Percentiles rank a stretch among this genome's conserved stretches.
phyloP scores from a whole-genome alignment of 2,329 filamentous ascomycete genomes.

The Grosmannia penicillata region DNA sequence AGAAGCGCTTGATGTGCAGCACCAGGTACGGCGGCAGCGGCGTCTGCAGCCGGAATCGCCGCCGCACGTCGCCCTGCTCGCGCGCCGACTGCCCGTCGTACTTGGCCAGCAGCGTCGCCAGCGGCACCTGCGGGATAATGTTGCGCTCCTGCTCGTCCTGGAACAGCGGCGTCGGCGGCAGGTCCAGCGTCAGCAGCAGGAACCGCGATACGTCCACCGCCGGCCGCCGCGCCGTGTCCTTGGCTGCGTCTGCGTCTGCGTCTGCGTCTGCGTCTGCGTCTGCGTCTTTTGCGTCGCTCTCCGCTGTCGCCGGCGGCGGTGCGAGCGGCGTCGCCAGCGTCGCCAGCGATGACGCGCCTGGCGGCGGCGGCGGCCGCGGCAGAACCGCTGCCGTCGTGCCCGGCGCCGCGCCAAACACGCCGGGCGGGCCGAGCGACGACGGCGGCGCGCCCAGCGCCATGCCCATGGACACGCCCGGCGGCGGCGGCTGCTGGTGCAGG shows the following conservation, averaged over 20 bases:
- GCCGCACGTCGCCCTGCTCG: slow-evolving; percentile 76
- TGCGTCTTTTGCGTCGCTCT: too few relatives aligned
- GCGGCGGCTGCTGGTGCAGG: slow-evolving; percentile 2
- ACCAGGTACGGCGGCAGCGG: slow-evolving; percentile 82
- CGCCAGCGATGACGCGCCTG: too few relatives aligned
- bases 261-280: too few relatives aligned
- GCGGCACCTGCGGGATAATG: slow-evolving; percentile 85
- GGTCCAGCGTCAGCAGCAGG: slow-evolving; percentile 82
- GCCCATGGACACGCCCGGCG: slow-evolving; percentile 3
- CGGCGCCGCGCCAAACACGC: too few relatives aligned
- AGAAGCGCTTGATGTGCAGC: slow-evolving; percentile 96
- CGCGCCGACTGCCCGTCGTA: slow-evolving; percentile 83
- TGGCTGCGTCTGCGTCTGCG: too few relatives aligned
- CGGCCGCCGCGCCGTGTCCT: slow-evolving; percentile 36
- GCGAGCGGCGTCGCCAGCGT: too few relatives aligned
- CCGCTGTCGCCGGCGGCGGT: too few relatives aligned
- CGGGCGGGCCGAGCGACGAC: background rate
- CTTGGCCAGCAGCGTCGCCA: slow-evolving; percentile 72
- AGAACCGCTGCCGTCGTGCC: too few relatives aligned
- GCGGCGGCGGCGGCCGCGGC: too few relatives aligned
- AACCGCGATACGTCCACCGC: slow-evolving; percentile 66
- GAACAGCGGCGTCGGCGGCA: slow-evolving; percentile 85
- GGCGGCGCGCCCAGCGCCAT: slow-evolving; percentile 1
- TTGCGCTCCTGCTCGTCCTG: slow-evolving; percentile 90
- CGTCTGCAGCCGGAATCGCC: slow-evolving; percentile 78